These are phyloP conservation scores for Coemansia sp. DNA, from an alignment of 192 early-diverging fungal genomes.

Conservation along the genomic window DNA sequence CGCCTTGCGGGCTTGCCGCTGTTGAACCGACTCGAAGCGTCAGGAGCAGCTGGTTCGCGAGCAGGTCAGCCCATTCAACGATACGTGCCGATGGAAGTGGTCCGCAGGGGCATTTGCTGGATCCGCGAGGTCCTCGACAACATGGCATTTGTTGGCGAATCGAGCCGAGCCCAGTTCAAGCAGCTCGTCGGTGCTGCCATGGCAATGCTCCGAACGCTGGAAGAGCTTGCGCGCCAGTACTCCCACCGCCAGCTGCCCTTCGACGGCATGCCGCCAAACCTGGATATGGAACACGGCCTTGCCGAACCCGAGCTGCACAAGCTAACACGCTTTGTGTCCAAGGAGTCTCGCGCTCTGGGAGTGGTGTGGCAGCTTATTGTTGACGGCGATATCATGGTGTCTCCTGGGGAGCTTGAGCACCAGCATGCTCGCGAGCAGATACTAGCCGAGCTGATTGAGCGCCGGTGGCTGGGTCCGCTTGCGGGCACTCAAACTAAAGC, in stretches of 20 bases:
- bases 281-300: not conserved
- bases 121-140: conserved; percentile 43
- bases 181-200: conserved; percentile 15
- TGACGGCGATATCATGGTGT: conserved; percentile 50
- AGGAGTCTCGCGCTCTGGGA: conserved; percentile 23
- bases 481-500: not conserved
- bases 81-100: conserved; percentile 40
- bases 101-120: conserved; percentile 42
- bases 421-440: conserved; percentile 26
- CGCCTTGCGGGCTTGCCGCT: not conserved
- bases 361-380: conserved; percentile 48
- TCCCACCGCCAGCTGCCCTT: not conserved
- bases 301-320: conserved; percentile 16
- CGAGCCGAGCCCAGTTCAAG: conserved; percentile 29
- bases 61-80: not conserved
- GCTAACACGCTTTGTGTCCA: conserved; percentile 17
- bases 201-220: conserved; percentile 27
- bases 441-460: conserved; percentile 38
- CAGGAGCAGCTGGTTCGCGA: not conserved
- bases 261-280: not conserved
- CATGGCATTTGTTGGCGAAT: conserved; percentile 31
- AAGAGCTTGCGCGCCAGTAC: conserved; percentile 10
- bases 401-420: conserved; percentile 50
- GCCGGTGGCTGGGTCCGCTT: conserved; percentile 36
- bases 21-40: not conserved